These are phyloP conservation scores for Bifiguratus adelaidae DNA, from an alignment of 192 early-diverging fungal species.

Conservation along the genomic window DNA sequence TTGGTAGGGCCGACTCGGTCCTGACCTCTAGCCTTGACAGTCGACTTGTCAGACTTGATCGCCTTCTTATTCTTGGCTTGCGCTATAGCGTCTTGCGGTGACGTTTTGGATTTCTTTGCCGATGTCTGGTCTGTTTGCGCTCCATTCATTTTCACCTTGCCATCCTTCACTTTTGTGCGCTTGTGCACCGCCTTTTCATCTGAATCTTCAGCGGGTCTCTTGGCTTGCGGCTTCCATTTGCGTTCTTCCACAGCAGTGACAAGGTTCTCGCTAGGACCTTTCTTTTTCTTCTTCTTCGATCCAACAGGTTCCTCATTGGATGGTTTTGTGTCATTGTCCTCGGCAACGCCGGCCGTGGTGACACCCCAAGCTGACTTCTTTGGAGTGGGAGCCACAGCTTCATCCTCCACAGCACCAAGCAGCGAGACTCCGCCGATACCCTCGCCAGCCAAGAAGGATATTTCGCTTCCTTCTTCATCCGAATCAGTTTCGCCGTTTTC, in stretches of 20 bases:
- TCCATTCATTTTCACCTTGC: no score
- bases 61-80: no score
- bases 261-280: no score
- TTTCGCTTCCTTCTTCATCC: conserved; percentile 8
- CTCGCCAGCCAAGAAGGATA: conserved; percentile 1
- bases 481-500: conserved; percentile 19
- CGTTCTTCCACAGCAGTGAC: no score
- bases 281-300: conserved; percentile 14
- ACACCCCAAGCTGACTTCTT: not conserved
- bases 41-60: no score
- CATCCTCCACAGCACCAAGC: conserved; percentile 10
- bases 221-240: no score
- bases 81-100: no score
- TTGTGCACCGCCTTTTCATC: conserved; percentile 8
- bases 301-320: not conserved
- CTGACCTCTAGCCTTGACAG: no score
- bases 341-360: not conserved
- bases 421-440: conserved; percentile 13
- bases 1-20: no score
- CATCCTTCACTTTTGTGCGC: not conserved
- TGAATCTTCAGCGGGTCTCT: conserved; percentile 9
- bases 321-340: not conserved
- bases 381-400: conserved; percentile 7
- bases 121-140: no score
- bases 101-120: no score